Percentiles rank a stretch among this genome's conserved stretches.
These are phyloP conservation scores for Amanita exitialis DNA, from an alignment of 768 basidiomycete genomes.

Conservation along the genomic window DNA sequence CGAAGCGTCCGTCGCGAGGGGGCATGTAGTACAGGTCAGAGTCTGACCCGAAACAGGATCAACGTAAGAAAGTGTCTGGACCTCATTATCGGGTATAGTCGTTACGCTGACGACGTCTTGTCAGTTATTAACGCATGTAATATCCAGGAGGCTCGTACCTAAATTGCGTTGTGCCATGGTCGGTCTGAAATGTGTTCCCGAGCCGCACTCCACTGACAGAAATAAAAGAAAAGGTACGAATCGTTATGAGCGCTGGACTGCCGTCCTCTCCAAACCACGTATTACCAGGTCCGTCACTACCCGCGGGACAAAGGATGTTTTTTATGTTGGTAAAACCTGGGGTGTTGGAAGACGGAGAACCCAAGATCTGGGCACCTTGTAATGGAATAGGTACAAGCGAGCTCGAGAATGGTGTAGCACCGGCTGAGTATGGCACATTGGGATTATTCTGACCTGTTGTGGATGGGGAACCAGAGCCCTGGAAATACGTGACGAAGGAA, in stretches of 20 bases:
- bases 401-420: conserved; percentile 80
- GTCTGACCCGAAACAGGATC: conserved; percentile 71
- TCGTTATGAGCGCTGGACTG: conserved; percentile 61
- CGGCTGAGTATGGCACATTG: conserved; percentile 72
- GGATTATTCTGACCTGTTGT: conserved; percentile 71
- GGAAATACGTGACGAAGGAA: conserved; percentile 71
- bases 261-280: conserved; percentile 81
- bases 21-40: conserved; percentile 73
- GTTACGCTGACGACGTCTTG: conserved; percentile 46
- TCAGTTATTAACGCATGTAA: conserved; percentile 1
- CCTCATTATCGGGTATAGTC: conserved; percentile 82
- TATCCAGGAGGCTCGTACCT: conserved; percentile 38
- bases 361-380: conserved; percentile 41
- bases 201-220: conserved; percentile 75
- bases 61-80: conserved; percentile 66
- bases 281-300: conserved; percentile 67
- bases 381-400: conserved; percentile 81
- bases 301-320: conserved; percentile 79
- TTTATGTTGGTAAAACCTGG: conserved; percentile 52
- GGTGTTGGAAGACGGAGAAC: conserved; percentile 53
- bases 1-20: conserved; percentile 65
- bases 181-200: conserved; percentile 80
- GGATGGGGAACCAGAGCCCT: conserved; percentile 31
- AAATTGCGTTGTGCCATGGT: conserved; percentile 82
- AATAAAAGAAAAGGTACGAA: conserved; percentile 65